Evolutionary conservation across 208 protist genomes (phyloP), one percentile per base, ranked within the genome.

Genomic region (Porcisia deanei): DNA sequence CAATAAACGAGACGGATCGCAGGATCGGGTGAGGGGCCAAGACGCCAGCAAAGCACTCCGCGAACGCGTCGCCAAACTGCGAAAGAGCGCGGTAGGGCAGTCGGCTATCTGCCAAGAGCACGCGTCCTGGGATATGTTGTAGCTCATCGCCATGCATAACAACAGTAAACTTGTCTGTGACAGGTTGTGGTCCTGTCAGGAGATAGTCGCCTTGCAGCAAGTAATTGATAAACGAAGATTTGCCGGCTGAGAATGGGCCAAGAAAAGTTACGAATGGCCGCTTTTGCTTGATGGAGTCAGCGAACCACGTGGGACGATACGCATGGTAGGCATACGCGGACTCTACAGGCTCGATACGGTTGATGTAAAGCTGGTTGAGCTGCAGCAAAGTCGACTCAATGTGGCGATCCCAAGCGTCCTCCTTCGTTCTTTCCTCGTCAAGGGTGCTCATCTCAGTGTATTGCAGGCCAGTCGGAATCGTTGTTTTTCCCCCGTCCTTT

Each of bases 141-240:
- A 89, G 49, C 59, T 90, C 83, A 16, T 91, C 80, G 30, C 94
- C 96, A 77, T 98, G 85, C 91, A 98, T 98, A 69, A 99, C 88
- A 30, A 98, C 94, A 20, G 96, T 96, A 79, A 99, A 99, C 80
- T 95, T 94, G 83, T 98, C 94, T 2, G 97, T 98, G 22, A 98
- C 96, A 34, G 98, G 98, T 81, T 99, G 97, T 30, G 96, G 96
- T 2, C 97, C 97, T n/a, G 92, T 96, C n/a, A 83, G 61, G n/a
- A 97, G 85, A 63, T 84, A 84, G n/a, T 96, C 83, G 60, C 82
- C 78, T 58, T 96, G 95, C 53, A 98, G 75, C 45, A 98, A 75
- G 77, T 97, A 98, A 68, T 97, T 95, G 80, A 99, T 98, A 77
- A 99, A 99, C 5, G 96, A 95, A 25, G 96, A 98, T 80, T 98